A percentile compares a stretch with the other conserved stretches of the same genome.
Conservation (phyloP, 129 eudicot species). For the Centrapalus pauciflorus region DNA sequence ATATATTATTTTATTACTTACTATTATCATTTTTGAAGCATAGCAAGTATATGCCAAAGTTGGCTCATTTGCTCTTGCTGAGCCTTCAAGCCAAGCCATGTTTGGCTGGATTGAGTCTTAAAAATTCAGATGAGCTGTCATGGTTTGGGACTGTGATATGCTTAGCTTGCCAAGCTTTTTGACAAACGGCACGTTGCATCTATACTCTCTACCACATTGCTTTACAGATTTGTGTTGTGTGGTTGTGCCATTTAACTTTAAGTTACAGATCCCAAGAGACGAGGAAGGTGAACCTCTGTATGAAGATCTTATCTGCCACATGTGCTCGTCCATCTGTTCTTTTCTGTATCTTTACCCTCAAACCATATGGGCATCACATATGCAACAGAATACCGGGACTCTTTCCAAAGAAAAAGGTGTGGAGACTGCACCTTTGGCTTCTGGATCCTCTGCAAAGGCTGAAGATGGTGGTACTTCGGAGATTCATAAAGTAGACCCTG, state of each 20-base stretch:
- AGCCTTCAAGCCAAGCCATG: too few relatives aligned
- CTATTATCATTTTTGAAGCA: not conserved
- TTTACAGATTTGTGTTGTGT: not conserved
- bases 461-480: conserved; percentile 28
- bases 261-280: conserved; percentile 69
- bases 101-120: too few relatives aligned
- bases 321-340: conserved; percentile 54
- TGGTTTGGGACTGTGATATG: too few relatives aligned
- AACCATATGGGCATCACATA: conserved; percentile 37
- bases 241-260: not conserved
- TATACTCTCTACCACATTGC: not conserved
- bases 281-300: conserved; percentile 87
- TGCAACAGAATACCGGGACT: conserved; percentile 27
- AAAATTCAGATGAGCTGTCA: too few relatives aligned
- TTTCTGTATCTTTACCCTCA: conserved; percentile 65
- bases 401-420: conserved; percentile 37
- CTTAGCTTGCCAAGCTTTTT: not conserved
- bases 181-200: not conserved
- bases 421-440: conserved; percentile 28
- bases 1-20: too few relatives aligned
- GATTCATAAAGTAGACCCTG: conserved; percentile 5
- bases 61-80: not conserved
- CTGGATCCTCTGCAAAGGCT: conserved; percentile 28
- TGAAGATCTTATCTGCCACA: conserved; percentile 85
- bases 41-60: not conserved